Base-by-base conservation (phyloP, 257 asterid genomes). In the Agastache rugosa region DNA sequence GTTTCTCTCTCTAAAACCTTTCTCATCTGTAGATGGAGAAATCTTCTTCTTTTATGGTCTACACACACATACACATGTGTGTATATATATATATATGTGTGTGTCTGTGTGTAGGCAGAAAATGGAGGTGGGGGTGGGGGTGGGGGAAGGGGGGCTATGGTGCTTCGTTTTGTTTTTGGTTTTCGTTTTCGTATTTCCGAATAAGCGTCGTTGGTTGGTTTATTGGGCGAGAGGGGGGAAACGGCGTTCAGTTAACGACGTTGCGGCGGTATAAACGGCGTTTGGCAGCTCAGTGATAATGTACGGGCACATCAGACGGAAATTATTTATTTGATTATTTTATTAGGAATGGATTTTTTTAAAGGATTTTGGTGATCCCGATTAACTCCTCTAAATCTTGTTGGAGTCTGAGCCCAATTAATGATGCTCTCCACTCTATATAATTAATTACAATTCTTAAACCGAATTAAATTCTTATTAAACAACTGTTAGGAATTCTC, bases 311-410 rank as follows among this genome's bases (percentile, higher is more conserved):
- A 63, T 63, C 48, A 14, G 37, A 71, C 65, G 67, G 37, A 72
- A 67, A 29, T 63, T 10, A 67, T 65, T 76, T 74, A n/a, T 17
- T 55, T 11, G 0, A 1, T 1, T 72, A 37, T 48, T 66, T 67
- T 39, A 75, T 59, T 60, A 31, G 44, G 51, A 42, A 20, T 74
- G 16, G 59, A 15, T 45, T 64, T 19, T 55, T 78, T 50, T 72
- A 73, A 53, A 16, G 70, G 80, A 51, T 74, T 87, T 89, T 89
- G 88, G 83, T 77, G 97, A 89, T 87, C 96, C 97, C 93, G 83
- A 89, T 85, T 82, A 85, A 83, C 83, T 79, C 63, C 74, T 82
- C 82, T 77, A 80, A 81, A 88, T 90, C 94, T 77, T 81, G 72
- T 90, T 58, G 86, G 80, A 81, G 65, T 77, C 78, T 77, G 87